Evolutionary conservation across 1,284 basidiomycete species (phyloP).

Genomic region (Pseudozyma tsukubaensis): DNA sequence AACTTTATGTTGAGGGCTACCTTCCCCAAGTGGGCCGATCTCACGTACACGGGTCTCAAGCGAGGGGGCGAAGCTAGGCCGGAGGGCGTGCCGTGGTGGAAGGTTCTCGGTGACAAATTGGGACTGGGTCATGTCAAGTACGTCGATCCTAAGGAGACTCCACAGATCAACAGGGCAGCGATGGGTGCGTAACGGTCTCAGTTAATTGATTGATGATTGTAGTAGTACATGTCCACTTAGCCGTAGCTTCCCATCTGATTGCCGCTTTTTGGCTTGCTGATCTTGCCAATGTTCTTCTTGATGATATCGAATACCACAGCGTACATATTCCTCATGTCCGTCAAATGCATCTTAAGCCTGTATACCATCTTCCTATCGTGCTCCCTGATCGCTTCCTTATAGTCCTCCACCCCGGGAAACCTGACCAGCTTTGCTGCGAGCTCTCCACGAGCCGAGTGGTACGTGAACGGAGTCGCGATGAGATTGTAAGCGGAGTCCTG

Average conservation of each 20-base stretch:
- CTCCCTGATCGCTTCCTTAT: conserved; percentile 36
- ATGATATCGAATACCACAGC: conserved; percentile 49
- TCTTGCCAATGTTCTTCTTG: conserved; percentile 49
- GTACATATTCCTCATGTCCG: conserved; percentile 50
- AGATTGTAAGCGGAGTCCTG: conserved; percentile 51
- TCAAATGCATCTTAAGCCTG: conserved; percentile 46
- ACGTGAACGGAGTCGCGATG: conserved; percentile 42
- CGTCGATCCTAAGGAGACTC: conserved; percentile 53
- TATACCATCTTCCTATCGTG: conserved; percentile 45
- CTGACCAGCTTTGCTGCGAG: conserved; percentile 44
- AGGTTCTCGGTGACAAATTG: conserved; percentile 45
- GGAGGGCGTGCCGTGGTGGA: conserved; percentile 41
- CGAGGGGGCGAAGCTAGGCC: conserved; percentile 20
- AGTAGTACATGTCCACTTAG: conserved; percentile 4
- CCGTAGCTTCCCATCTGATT: conserved; percentile 53
- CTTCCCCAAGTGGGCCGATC: conserved; percentile 60
- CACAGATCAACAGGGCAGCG: conserved; percentile 49
- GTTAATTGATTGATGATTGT: no score
- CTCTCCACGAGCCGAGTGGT: conserved; percentile 35
- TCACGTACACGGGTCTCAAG: conserved; percentile 52
- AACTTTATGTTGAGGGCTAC: conserved; percentile 45
- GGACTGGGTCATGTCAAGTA: conserved; percentile 52
- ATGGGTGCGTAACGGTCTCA: conserved; percentile 56
- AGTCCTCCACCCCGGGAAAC: conserved; percentile 43
- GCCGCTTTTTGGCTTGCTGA: conserved; percentile 52